A percentile compares a stretch with the other conserved stretches of the same genome.
Conservation (phyloP, 176 grass and related monocot species). For the Rhipidocladum racemiflorum region DNA sequence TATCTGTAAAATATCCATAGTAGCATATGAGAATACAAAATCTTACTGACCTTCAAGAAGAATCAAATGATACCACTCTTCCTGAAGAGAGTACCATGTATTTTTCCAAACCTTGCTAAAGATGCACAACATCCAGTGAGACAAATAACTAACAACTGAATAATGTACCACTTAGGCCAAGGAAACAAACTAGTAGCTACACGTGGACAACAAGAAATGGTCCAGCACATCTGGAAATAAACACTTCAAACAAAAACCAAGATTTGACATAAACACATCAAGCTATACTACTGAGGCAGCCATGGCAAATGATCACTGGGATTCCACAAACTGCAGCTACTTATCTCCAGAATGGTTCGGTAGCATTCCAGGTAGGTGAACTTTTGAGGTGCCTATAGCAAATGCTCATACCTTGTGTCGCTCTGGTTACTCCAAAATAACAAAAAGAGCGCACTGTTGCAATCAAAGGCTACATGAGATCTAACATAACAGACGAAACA, state of each 20-base stretch:
- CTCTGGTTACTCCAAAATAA: constrained; percentile 19
- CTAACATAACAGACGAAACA: constrained; percentile 5
- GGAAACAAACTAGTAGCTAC: constrained; percentile 1
- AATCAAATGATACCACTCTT: background rate
- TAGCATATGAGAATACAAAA: constrained; percentile 23
- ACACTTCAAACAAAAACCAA: background rate
- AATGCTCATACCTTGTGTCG: constrained; percentile 10
- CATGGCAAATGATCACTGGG: background rate
- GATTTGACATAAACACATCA: background rate
- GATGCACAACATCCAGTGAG: constrained; percentile 5
- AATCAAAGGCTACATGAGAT: constrained; percentile 16
- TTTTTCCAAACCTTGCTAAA: background rate
- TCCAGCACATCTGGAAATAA: constrained; percentile 27
- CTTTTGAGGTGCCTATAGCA: background rate
- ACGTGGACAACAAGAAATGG: constrained; percentile 19
- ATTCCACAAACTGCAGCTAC: background rate
- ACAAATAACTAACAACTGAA: constrained; percentile 10
- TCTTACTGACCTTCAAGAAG: background rate
- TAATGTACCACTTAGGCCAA: background rate
- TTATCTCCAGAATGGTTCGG: background rate
- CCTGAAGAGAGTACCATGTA: background rate
- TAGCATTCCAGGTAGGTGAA: background rate
- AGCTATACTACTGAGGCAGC: background rate
- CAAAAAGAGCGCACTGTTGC: background rate
- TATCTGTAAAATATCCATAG: constrained; percentile 28